These are phyloP conservation scores for Boletales sp. DNA, from an alignment of 768 basidiomycete genomes.

Conservation along the genomic window DNA sequence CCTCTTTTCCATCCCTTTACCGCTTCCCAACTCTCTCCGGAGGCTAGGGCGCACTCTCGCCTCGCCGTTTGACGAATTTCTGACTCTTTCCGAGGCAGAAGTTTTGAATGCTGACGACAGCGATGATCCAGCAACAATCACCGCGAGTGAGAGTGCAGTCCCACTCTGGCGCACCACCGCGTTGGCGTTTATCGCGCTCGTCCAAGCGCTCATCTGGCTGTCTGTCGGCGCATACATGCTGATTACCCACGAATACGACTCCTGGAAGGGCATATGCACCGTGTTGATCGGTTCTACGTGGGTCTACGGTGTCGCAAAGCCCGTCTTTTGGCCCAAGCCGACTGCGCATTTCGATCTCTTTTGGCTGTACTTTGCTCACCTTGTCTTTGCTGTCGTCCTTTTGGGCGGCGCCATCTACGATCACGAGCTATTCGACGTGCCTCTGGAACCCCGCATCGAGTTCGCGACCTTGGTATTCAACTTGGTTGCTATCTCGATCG, in stretches of 20 bases:
- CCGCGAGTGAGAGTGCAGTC: constrained; percentile 14
- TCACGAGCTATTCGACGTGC: constrained; percentile 38
- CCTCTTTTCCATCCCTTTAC: constrained; percentile 32
- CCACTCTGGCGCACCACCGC: constrained; percentile 60
- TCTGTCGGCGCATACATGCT: constrained; percentile 54
- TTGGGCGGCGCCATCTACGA: constrained; percentile 57
- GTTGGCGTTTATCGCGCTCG: constrained; percentile 53
- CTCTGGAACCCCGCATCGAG: constrained; percentile 34
- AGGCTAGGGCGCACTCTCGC: constrained; percentile 17
- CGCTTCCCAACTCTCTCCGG: constrained; percentile 20
- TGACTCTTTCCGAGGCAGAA: constrained; percentile 57
- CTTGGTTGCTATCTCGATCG: constrained; percentile 37
- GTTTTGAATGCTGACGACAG: constrained; percentile 32
- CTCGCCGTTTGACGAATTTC: constrained; percentile 35
- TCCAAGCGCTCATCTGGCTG: constrained; percentile 57
- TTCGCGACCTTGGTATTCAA: constrained; percentile 36
- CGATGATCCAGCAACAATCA: not conserved
- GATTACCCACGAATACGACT: constrained; percentile 32
- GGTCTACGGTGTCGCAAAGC: constrained; percentile 61
- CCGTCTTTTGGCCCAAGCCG: constrained; percentile 47
- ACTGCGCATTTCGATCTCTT: constrained; percentile 68
- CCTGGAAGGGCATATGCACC: constrained; percentile 37
- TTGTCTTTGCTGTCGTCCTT: constrained; percentile 44
- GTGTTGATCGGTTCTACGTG: constrained; percentile 55
- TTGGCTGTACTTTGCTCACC: constrained; percentile 48